Evolutionary conservation across 371 early-diverging fungal species (phyloP).

Genomic region (Rhizopus stolonifer): DNA sequence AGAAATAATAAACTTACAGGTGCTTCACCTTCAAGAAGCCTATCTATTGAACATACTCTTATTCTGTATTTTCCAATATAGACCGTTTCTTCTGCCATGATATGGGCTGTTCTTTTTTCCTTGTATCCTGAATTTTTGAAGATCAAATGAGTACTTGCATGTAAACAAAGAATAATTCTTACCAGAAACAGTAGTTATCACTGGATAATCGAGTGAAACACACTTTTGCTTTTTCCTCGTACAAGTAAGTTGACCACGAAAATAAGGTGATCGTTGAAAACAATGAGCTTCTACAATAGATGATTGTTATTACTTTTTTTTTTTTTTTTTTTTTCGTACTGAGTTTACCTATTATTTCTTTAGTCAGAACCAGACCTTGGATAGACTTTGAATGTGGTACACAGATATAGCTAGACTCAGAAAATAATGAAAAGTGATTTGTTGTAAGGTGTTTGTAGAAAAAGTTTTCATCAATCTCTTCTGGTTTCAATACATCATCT

Average conservation of each 20-base stretch:
- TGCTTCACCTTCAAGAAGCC: constrained; percentile 57
- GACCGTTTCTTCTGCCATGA: constrained; percentile 56
- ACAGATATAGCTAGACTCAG: constrained; percentile 53
- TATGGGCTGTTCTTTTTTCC: constrained; percentile 52
- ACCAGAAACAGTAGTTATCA: constrained; percentile 28
- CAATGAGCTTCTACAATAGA: constrained; percentile 54
- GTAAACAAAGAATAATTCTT: neutral
- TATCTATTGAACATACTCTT: constrained; percentile 48
- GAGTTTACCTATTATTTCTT: constrained; percentile 57
- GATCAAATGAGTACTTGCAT: neutral
- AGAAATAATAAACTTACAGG: constrained; percentile 18
- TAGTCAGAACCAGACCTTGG: constrained; percentile 51
- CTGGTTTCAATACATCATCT: constrained; percentile 23
- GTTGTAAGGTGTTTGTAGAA: constrained; percentile 47
- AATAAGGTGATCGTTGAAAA: constrained; percentile 61
- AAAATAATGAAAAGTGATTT: constrained; percentile 43
- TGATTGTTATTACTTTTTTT: neutral
- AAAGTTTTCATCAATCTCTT: constrained; percentile 52
- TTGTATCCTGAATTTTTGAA: constrained; percentile 42
- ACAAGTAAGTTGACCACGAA: constrained; percentile 55
- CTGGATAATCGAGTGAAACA: constrained; percentile 52
- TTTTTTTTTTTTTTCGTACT: too few relatives aligned
- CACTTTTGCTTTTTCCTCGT: constrained; percentile 53
- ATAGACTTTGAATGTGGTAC: constrained; percentile 58
- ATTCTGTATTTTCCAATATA: constrained; percentile 51